A percentile compares a stretch with the other conserved stretches of the same genome.
These are phyloP conservation scores for Zygotorulaspora mrakii DNA, from an alignment of 1,139 yeast species.

Conservation along the genomic window DNA sequence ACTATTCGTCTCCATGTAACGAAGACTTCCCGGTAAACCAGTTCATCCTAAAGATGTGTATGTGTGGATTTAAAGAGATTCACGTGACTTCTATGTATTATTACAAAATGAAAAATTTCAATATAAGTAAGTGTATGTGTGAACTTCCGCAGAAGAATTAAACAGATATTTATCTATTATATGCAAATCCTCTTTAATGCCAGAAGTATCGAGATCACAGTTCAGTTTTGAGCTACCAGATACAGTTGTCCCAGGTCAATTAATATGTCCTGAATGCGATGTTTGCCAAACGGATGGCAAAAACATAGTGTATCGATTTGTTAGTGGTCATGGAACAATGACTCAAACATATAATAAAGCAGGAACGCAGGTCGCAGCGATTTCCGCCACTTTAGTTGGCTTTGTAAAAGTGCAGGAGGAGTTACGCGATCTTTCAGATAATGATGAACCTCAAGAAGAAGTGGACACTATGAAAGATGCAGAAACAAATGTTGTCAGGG, in stretches of 20 bases:
- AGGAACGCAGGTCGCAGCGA: slow-evolving; percentile 38
- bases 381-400: slow-evolving; percentile 71
- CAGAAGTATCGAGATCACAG: slow-evolving; percentile 3
- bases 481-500: slow-evolving; percentile 15
- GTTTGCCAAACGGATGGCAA: slow-evolving; percentile 26
- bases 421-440: slow-evolving; percentile 12
- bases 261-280: slow-evolving; percentile 46
- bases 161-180: neutral
- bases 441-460: slow-evolving; percentile 18
- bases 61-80: neutral
- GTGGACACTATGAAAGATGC: slow-evolving; percentile 13
- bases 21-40: too few species aligned
- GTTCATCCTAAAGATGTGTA: too few species aligned
- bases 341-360: slow-evolving; percentile 29
- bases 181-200: neutral
- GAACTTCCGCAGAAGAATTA: too few species aligned
- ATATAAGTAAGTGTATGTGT: neutral
- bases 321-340: slow-evolving; percentile 48
- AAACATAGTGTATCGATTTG: slow-evolving; percentile 39
- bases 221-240: slow-evolving; percentile 36
- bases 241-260: slow-evolving; percentile 75
- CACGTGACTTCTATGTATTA: neutral
- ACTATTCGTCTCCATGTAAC: too few species aligned
- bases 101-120: neutral
- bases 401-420: slow-evolving; percentile 41